Evolutionary conservation across 768 basidiomycete species (phyloP), one percentile per base, ranked within the genome.

Genomic region (Infundibulicybe gibba): DNA sequence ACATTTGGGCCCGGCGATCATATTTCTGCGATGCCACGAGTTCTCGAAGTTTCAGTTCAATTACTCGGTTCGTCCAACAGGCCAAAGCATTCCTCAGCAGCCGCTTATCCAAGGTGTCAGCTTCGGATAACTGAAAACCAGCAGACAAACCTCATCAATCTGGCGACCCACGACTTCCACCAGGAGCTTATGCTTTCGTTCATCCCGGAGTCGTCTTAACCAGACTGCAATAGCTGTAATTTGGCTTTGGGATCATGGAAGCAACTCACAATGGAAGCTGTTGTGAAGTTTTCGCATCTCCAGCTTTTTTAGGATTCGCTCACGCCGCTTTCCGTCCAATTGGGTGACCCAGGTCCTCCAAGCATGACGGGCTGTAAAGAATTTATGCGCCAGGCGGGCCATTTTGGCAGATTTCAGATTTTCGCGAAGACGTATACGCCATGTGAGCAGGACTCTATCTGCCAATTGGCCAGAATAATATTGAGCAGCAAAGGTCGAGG

Each of bases 11-110:
- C 35, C 55, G 59, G 32, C 53, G 12, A 37, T 69, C 61, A 39
- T 66, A 65, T 45, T 68, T 71, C 48, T 85, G 80, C 6, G 66
- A 63, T 15, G 80, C 72, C 40, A 87, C 79, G n/a, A 88, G 59
- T 60, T 90, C 87, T 25, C 82, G 78, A 43, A 81, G 72, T 58
- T 90, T 92, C 41, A 87, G 62, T 41, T 80, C 80, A 48, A 90
- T 85, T 6, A 89, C 82, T 5, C 79, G 76, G 53, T 82, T 81
- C 8, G 81, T 88, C 90, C 90, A 93, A 35, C 59, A 66, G 15
- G 65, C 60, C 47, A 92, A 60, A 2, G 72, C 56, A 38, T 64
- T 58, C n/a, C 64, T 62, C 50, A 82, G 54, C 41, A 79, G 63
- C 44, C 81, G 77, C 87, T 90, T 49, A 38, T 43, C 32, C 47